Conservation (phyloP, 805 yeast genomes). For the Spathaspora passalidarum region DNA sequence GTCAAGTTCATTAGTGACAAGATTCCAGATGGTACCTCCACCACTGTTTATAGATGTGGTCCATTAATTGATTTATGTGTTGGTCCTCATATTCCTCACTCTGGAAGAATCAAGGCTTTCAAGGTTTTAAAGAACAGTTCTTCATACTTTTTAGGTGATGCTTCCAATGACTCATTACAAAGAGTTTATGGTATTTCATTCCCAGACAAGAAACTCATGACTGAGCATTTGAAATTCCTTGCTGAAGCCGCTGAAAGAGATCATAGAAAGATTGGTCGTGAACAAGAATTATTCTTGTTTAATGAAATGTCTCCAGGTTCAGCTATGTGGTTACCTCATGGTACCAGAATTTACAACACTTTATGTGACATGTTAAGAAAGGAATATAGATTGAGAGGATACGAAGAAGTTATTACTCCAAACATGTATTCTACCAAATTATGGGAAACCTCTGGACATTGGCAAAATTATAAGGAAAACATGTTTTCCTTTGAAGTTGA, state of each 20-base stretch:
- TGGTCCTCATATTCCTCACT: slow-evolving; percentile 97
- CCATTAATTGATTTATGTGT: slow-evolving; percentile 94
- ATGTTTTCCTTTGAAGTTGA: slow-evolving; percentile 97
- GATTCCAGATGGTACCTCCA: slow-evolving; percentile 92
- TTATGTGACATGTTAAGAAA: slow-evolving; percentile 73
- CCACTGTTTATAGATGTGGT: slow-evolving; percentile 98
- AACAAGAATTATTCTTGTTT: slow-evolving; percentile 93
- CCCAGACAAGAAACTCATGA: slow-evolving; percentile 97
- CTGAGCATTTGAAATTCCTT: slow-evolving; percentile 88
- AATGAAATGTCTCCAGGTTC: slow-evolving; percentile 97
- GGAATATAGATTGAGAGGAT: slow-evolving; percentile 91
- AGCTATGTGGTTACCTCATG: slow-evolving; percentile 98
- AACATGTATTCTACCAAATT: slow-evolving; percentile 96
- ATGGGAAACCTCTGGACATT: slow-evolving; percentile 99
- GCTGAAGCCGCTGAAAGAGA: slow-evolving; percentile 96
- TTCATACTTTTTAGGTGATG: slow-evolving; percentile 92
- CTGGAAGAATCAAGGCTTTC: slow-evolving; percentile 93
- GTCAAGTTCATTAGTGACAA: slow-evolving; percentile 80
- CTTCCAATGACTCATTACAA: slow-evolving; percentile 90
- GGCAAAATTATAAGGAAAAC: slow-evolving; percentile 96
- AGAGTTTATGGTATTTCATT: slow-evolving; percentile 96
- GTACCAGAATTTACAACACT: slow-evolving; percentile 93
- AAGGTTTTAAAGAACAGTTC: slow-evolving; percentile 94
- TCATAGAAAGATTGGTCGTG: slow-evolving; percentile 94
- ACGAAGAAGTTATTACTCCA: slow-evolving; percentile 98